Base-by-base conservation (phyloP, 352 stramenopile genomes). In the Aphanomyces cochlioides region DNA sequence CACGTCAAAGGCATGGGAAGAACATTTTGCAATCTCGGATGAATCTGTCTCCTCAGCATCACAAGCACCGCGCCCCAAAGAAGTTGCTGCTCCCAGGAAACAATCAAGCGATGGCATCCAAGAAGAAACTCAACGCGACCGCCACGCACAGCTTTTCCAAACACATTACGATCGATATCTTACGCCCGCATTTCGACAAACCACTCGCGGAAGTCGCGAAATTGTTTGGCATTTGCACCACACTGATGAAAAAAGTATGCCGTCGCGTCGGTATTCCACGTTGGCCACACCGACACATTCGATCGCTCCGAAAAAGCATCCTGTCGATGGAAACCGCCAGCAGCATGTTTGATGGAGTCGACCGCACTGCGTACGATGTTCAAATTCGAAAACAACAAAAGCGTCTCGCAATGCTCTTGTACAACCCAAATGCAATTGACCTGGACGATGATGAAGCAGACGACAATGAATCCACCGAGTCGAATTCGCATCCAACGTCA, bases 281-380 rank as follows among this genome's bases (percentile, higher is more conserved):
- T 13, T 95, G 87, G 87, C 87, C 87, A 21, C 85, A 93, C 72
- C 85, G 87, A 17, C 85, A 93, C 74, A 93, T 95, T 80, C 90
- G 84, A 5, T 86, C 84, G n/a, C 76, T 95, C 38, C 84, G 87
- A 67, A 95, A 95, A 69, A 92, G 84, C 75, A 93, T 95, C 60
- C 74, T 83, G 17, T 93, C 85, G 21, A 93, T 95, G 84, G 85
- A 95, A 60, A 85, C 87, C 67, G 79, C 86, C 54, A 78, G 83
- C 8, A 79, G 83, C 56, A 84, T 87, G 68, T 86, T 89, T 58
- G 79, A 89, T 15, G 81, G 79, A 21, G 79, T 85, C 6, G 64
- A 70, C 54, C 64, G 64, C 40, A 56, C 64, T 7, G 64, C 64
- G 8, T 70, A 70, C 39, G 64, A 70, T 34, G 48, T 70, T 45